Conservation (phyloP, 495 filamentous ascomycete genomes). For the Podospora anserina region DNA sequence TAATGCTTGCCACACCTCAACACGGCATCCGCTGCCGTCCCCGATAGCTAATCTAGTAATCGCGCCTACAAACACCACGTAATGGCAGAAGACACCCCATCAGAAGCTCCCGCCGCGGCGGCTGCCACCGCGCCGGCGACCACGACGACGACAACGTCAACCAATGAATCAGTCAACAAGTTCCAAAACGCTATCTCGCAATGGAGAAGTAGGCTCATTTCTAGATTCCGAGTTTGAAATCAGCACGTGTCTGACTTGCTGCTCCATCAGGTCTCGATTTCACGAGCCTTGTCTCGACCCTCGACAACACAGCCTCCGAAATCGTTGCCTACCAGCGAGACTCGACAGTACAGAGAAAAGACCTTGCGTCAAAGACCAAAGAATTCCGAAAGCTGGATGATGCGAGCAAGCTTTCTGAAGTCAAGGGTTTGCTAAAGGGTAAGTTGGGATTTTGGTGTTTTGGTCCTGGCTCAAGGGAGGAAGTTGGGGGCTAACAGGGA, state of each 20-base stretch:
- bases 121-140: slow-evolving; percentile 13
- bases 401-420: slow-evolving; percentile 77
- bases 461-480: background rate
- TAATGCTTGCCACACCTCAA: slow-evolving; percentile 22
- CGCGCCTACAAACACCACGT: slow-evolving; percentile 8
- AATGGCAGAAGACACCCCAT: slow-evolving; percentile 31
- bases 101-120: slow-evolving; percentile 26
- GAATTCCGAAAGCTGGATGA: slow-evolving; percentile 96
- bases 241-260: slow-evolving; percentile 12
- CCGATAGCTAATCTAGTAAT: slow-evolving; percentile 7
- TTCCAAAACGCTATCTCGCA: slow-evolving; percentile 93
- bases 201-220: slow-evolving; percentile 74
- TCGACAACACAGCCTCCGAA: slow-evolving; percentile 89
- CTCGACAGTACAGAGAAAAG: slow-evolving; percentile 88
- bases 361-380: slow-evolving; percentile 96
- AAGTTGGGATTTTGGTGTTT: slow-evolving; percentile 8
- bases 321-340: slow-evolving; percentile 90
- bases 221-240: slow-evolving; percentile 8
- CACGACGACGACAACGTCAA: slow-evolving; percentile 18
- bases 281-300: slow-evolving; percentile 74
- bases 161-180: slow-evolving; percentile 68
- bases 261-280: slow-evolving; percentile 73
- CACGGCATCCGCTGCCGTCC: slow-evolving; percentile 11
- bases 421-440: slow-evolving; percentile 88
- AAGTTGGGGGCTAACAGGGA: slow-evolving; percentile 12